A percentile compares a stretch with the other conserved stretches of the same genome.
phyloP scores from a whole-genome alignment of 164 flowering plant genomes.

The Liriodendron chinense region DNA sequence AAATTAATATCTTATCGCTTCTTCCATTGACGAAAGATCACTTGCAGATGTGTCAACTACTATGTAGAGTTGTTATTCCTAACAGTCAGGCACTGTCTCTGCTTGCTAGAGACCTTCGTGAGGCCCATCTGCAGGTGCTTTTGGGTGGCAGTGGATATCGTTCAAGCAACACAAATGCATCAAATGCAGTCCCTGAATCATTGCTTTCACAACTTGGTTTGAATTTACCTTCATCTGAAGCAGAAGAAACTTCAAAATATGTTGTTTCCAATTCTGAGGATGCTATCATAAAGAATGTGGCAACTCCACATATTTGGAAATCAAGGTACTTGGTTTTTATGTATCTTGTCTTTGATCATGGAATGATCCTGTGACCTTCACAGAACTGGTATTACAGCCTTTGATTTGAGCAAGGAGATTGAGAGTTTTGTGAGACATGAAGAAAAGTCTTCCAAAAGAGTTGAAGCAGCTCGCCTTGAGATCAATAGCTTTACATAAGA shows the following conservation, averaged over 20 bases:
- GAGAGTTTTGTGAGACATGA: constrained; percentile 98
- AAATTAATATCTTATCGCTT: too few relatives aligned
- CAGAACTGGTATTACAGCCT: constrained; percentile 96
- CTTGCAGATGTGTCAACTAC: constrained; percentile 77
- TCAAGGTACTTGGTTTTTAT: constrained; percentile 55
- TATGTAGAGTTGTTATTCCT: constrained; percentile 74
- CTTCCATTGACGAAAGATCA: constrained; percentile 42
- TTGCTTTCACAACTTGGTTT: constrained; percentile 72
- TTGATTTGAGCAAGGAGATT: constrained; percentile 99
- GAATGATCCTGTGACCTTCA: too few relatives aligned
- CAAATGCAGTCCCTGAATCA: constrained; percentile 56
- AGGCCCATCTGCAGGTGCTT: constrained; percentile 85
- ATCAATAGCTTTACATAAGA: too few relatives aligned
- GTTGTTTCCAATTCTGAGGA: constrained; percentile 50
- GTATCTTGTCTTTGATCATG: too few relatives aligned
- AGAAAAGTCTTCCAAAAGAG: constrained; percentile 92
- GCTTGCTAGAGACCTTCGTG: constrained; percentile 81
- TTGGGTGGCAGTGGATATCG: constrained; percentile 72
- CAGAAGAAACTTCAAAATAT: constrained; percentile 76
- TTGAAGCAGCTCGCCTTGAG: constrained; percentile 78
- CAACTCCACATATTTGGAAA: constrained; percentile 51
- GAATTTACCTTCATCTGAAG: constrained; percentile 63
- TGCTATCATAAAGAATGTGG: constrained; percentile 28
- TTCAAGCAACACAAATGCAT: constrained; percentile 42
- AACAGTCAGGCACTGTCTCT: constrained; percentile 73